A percentile compares a stretch with the other conserved stretches of the same genome.
Conservation (phyloP, 2,329 filamentous ascomycete species). For the Fusarium subtropicale region DNA sequence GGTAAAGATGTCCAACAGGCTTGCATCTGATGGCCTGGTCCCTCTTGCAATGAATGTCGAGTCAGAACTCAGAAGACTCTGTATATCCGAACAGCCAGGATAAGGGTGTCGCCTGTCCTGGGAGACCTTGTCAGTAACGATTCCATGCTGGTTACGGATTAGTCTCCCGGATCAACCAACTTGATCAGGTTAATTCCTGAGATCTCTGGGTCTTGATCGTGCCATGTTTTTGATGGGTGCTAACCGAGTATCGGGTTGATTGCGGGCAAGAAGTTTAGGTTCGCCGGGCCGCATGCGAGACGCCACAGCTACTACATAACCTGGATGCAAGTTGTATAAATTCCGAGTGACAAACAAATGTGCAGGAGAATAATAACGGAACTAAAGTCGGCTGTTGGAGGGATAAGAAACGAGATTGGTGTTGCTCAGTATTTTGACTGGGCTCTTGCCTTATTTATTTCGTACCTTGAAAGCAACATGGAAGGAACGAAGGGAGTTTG, state of each 20-base stretch:
- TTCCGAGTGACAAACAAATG: neutral
- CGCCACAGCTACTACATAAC: neutral
- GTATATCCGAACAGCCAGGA: neutral
- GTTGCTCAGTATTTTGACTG: no score
- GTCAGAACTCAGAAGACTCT: neutral
- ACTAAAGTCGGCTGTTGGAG: neutral
- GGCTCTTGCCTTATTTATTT: no score
- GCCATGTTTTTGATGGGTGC: neutral
- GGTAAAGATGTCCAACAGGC: neutral
- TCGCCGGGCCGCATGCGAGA: constrained; percentile 2
- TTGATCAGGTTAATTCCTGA: neutral
- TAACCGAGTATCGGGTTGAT: neutral
- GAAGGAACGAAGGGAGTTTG: neutral
- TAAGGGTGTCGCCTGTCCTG: neutral
- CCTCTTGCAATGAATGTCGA: neutral
- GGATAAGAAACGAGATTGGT: neutral
- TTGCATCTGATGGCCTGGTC: neutral
- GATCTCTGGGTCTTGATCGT: neutral
- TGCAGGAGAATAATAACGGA: neutral
- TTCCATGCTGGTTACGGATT: neutral
- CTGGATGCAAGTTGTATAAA: neutral
- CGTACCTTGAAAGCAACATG: neutral
- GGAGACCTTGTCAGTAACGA: neutral
- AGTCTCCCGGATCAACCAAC: neutral
- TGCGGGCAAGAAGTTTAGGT: neutral